Evolutionary conservation across 2,329 filamentous ascomycete species (phyloP).

Genomic region (Trichoderma sp.): DNA sequence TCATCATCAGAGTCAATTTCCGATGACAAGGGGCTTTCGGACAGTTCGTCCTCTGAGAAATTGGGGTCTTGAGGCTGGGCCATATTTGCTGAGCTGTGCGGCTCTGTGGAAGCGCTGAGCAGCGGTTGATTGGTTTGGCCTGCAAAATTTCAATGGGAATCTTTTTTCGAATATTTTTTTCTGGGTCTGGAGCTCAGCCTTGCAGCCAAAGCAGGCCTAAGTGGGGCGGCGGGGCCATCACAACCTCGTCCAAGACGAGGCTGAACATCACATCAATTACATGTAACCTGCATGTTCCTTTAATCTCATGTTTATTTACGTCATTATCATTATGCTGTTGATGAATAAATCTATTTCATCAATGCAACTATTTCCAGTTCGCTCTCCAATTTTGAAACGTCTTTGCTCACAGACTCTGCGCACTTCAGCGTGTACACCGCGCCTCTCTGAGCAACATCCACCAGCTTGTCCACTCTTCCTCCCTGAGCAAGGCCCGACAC

Average conservation of each 20-base stretch:
- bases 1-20: conserved; percentile 32
- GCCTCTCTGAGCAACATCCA: conserved; percentile 79
- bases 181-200: conserved; percentile 32
- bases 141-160: conserved; percentile 24
- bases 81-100: conserved; percentile 29
- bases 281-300: background rate
- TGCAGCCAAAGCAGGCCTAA: conserved; percentile 23
- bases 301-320: background rate
- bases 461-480: conserved; percentile 56
- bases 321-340: background rate
- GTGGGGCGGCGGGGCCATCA: conserved; percentile 20
- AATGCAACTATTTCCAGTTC: conserved; percentile 33
- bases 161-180: conserved; percentile 30
- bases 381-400: conserved; percentile 47
- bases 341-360: background rate
- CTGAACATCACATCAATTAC: conserved; percentile 18
- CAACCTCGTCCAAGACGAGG: conserved; percentile 18
- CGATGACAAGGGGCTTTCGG: conserved; percentile 31
- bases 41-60: conserved; percentile 29
- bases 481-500: conserved; percentile 72
- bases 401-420: conserved; percentile 66
- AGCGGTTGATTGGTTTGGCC: conserved; percentile 12
- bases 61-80: conserved; percentile 32
- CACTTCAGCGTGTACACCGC: conserved; percentile 77
- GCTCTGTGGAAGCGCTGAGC: background rate